Percentiles rank a stretch among this genome's conserved stretches.
These are phyloP conservation scores for Oryza nivara DNA, from an alignment of 176 grass and related monocot genomes.

Conservation along the genomic window DNA sequence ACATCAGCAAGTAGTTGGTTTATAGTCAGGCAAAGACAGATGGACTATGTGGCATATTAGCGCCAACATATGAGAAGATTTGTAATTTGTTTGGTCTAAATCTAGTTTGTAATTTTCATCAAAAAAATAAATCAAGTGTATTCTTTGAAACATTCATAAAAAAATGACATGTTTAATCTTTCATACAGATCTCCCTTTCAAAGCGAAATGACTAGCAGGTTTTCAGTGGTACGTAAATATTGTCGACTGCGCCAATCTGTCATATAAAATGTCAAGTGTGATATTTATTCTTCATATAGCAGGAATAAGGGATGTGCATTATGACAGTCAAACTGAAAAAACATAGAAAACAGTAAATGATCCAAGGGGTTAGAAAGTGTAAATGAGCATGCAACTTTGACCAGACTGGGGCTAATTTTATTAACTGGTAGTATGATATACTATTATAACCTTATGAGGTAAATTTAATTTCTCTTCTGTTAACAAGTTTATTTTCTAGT, in stretches of 20 bases:
- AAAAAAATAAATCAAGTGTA: neutral
- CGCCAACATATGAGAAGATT: neutral
- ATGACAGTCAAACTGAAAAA: neutral
- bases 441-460: neutral
- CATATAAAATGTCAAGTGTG: neutral
- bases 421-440: neutral
- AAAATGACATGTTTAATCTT: neutral
- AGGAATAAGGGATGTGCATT: neutral
- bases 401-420: neutral
- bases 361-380: neutral
- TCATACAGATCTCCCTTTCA: neutral
- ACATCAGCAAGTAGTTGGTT: conserved; percentile 8
- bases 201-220: neutral
- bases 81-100: conserved; percentile 11
- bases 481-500: neutral
- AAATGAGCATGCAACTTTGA: neutral
- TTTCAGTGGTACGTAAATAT: neutral
- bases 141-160: neutral
- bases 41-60: conserved; percentile 7
- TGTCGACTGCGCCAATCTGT: neutral
- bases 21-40: neutral
- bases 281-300: neutral
- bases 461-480: neutral
- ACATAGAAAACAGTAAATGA: neutral
- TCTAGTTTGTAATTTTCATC: neutral